phyloP scores from a whole-genome alignment of 495 filamentous ascomycete species.

The Tuber borchii region DNA sequence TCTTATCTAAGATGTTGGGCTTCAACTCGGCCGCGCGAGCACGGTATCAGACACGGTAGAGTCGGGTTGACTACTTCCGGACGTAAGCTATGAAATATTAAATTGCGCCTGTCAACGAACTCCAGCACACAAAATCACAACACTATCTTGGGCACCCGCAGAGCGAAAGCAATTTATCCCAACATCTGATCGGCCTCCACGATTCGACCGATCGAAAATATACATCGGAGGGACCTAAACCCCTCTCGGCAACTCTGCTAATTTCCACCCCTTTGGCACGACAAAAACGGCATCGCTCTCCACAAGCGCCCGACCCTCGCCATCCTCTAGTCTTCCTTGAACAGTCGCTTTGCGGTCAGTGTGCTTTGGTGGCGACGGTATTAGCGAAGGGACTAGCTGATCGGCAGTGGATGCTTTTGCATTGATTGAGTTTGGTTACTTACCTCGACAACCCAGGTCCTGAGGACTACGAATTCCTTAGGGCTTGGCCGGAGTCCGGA shows the following conservation, averaged over 20 bases:
- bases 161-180: too few relatives aligned
- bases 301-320: conserved; percentile 24
- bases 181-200: too few relatives aligned
- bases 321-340: conserved; percentile 28
- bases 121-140: too few relatives aligned
- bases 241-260: conserved; percentile 17
- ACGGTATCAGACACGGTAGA: too few relatives aligned
- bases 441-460: conserved; percentile 31
- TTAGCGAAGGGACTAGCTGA: neutral
- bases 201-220: too few relatives aligned
- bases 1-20: too few relatives aligned
- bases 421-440: neutral
- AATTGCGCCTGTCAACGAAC: too few relatives aligned
- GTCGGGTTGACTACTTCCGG: too few relatives aligned
- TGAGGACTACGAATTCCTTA: conserved; percentile 24
- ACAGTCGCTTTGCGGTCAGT: conserved; percentile 22
- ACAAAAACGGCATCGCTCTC: conserved; percentile 30
- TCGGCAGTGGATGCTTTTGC: neutral
- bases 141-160: too few relatives aligned
- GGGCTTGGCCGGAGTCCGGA: conserved; percentile 14
- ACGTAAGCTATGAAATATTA: too few relatives aligned
- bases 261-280: conserved; percentile 25
- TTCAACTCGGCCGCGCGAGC: too few relatives aligned
- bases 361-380: conserved; percentile 4
- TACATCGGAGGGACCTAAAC: conserved; percentile 6